These are phyloP conservation scores for Crithidia mellificae DNA, from an alignment of 208 protist species.

Conservation along the genomic window DNA sequence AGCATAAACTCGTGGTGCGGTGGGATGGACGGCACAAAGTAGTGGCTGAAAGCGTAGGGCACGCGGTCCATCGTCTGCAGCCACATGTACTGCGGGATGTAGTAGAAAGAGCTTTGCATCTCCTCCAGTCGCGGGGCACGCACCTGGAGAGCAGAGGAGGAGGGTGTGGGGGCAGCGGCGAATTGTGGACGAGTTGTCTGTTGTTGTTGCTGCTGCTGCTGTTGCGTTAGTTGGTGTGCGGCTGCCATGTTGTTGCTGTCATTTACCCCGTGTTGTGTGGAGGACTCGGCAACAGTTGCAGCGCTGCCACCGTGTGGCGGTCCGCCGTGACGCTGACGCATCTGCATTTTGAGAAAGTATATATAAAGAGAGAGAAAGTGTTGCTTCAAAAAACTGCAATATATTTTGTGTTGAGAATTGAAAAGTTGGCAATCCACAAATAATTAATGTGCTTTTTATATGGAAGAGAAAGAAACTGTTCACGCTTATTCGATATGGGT, in stretches of 20 bases:
- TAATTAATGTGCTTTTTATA: too few species aligned
- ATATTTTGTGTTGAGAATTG: too few species aligned
- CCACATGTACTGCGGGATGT: conserved; percentile 26
- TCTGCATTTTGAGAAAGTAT: too few species aligned
- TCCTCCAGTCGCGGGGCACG: conserved; percentile 25
- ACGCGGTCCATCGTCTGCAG: conserved; percentile 36
- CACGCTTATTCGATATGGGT: too few species aligned
- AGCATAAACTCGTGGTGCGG: conserved; percentile 32
- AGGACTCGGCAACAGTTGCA: neutral
- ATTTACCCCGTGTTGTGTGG: too few species aligned
- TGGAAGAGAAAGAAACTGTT: too few species aligned
- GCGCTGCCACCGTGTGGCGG: neutral
- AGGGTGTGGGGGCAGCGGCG: neutral
- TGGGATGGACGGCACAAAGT: conserved; percentile 26
- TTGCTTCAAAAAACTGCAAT: too few species aligned
- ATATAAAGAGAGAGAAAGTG: too few species aligned
- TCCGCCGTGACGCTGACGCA: conserved; percentile 11
- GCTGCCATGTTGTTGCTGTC: neutral
- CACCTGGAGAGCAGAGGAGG: conserved; percentile 9
- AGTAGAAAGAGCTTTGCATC: conserved; percentile 25
- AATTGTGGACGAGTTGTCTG: neutral
- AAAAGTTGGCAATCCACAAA: too few species aligned
- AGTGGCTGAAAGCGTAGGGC: conserved; percentile 28
- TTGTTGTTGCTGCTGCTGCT: neutral
- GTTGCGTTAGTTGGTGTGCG: too few species aligned